Conservation (phyloP, 2,329 filamentous ascomycete species). For the Seiridium unicorne region DNA sequence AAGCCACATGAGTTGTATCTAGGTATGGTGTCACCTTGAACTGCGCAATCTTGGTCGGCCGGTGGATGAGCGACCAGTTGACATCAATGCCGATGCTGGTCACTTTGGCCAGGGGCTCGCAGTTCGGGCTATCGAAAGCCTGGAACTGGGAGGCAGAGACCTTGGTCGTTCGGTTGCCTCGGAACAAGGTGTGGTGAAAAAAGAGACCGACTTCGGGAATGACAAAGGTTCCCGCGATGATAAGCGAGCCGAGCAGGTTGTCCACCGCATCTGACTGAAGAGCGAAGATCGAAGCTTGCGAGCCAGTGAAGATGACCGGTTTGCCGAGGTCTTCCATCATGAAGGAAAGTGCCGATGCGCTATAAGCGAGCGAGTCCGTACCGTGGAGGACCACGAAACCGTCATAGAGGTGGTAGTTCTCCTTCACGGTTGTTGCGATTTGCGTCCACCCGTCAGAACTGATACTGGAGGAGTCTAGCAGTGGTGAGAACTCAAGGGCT, state of each 20-base stretch:
- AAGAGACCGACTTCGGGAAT: conserved; percentile 92
- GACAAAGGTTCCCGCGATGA: conserved; percentile 88
- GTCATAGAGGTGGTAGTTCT: conserved; percentile 87
- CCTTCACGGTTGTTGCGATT: conserved; percentile 74
- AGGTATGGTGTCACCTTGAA: conserved; percentile 74
- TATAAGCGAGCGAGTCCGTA: conserved; percentile 87
- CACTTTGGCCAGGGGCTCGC: conserved; percentile 76
- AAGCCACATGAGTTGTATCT: conserved; percentile 86
- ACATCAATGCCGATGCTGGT: conserved; percentile 79
- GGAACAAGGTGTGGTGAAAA: conserved; percentile 88
- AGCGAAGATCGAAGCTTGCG: conserved; percentile 83
- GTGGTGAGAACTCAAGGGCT: conserved; percentile 78
- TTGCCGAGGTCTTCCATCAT: conserved; percentile 87
- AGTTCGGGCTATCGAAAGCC: conserved; percentile 87
- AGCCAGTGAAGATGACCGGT: conserved; percentile 82
- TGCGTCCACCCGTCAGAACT: conserved; percentile 82
- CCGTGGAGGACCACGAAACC: conserved; percentile 90
- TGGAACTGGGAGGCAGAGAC: conserved; percentile 83
- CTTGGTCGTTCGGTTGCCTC: conserved; percentile 86
- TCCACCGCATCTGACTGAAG: conserved; percentile 89
- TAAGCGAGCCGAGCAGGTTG: conserved; percentile 83
- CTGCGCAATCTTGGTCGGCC: conserved; percentile 70
- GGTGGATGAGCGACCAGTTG: conserved; percentile 73
- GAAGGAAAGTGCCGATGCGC: conserved; percentile 85
- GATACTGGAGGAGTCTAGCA: conserved; percentile 89